Evolutionary conservation across 345 rosid species (phyloP), one percentile per base, ranked within the genome.

Genomic region (Gossypium turneri): DNA sequence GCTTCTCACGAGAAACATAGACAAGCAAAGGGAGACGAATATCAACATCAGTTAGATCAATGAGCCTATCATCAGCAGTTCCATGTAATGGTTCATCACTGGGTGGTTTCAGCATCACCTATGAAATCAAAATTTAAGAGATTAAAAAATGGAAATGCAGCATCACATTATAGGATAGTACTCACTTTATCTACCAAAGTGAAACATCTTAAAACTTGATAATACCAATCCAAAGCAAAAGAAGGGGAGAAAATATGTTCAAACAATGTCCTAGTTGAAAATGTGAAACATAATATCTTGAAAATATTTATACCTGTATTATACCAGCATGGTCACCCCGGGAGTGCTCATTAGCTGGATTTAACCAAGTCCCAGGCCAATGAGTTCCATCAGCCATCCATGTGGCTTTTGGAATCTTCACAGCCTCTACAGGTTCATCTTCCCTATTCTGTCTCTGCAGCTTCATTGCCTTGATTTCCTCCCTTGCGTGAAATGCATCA

Each of bases 321-420:
- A 94, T 87, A 77, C 98, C 98, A 67, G 97, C 96, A 64, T 94
- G 98, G 82, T 94, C 98, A 75, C 98, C 93, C 67, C 59, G 80
- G 47, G 98, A 79, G 78, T 94, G 98, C 84, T 94, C 98, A 63
- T 89, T 70, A 16, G 81, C 69, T 72, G 94, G 69, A 71, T 79
- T 81, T 86, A 91, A 75, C 98, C 98, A 94, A 84, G 95, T 91
- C 52, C 98, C 98, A 7, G 98, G 98, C 98, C 98, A 94, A 77
- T 94, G 95, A 62, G 98, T 93, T 57, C 97, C 94, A 86, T 94
- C 98, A 71, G 98, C 98, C 98, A 94, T 94, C 98, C 98, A 94
- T 9, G 98, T 94, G 12, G 98, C 98, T 83, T 93, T 94, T 2
- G 92, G 92, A 73, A 94, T 89, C 89, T 93, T 94, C 72, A 89